A percentile compares a stretch with the other conserved stretches of the same genome.
Evolutionary conservation across 2,329 filamentous ascomycete genomes (phyloP).

Genomic region (Sarocladium strictum): DNA sequence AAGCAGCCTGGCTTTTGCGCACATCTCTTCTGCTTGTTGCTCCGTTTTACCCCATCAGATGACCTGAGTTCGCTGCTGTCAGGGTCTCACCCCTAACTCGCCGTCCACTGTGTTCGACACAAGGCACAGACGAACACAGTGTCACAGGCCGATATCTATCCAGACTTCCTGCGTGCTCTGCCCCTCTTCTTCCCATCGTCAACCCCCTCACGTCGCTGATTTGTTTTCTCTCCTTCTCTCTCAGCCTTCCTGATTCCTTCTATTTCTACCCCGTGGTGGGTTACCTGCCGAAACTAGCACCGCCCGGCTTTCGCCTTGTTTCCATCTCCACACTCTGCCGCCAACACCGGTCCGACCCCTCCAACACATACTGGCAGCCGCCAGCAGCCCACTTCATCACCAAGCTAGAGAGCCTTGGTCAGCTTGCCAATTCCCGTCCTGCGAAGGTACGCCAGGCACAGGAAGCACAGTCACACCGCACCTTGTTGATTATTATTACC

Average conservation of each 20-base stretch:
- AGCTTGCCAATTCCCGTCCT: neutral
- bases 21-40: no score
- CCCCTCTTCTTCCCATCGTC: neutral
- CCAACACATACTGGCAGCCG: neutral
- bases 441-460: neutral
- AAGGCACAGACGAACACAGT: neutral
- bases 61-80: no score
- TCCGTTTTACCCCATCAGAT: no score
- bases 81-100: neutral
- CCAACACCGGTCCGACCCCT: neutral
- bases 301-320: neutral
- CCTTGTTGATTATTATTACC: neutral
- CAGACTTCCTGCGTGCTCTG: neutral
- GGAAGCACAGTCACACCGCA: neutral
- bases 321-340: neutral
- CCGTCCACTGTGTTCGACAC: neutral
- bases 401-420: neutral
- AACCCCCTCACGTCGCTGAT: neutral
- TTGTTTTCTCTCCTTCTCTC: no score
- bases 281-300: neutral
- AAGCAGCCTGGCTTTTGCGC: no score
- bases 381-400: neutral
- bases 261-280: neutral
- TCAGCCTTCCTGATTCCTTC: no score
- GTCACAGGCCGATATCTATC: neutral